phyloP scores from a whole-genome alignment of 192 early-diverging fungal species.

The Thoreauomyces humboldtii region DNA sequence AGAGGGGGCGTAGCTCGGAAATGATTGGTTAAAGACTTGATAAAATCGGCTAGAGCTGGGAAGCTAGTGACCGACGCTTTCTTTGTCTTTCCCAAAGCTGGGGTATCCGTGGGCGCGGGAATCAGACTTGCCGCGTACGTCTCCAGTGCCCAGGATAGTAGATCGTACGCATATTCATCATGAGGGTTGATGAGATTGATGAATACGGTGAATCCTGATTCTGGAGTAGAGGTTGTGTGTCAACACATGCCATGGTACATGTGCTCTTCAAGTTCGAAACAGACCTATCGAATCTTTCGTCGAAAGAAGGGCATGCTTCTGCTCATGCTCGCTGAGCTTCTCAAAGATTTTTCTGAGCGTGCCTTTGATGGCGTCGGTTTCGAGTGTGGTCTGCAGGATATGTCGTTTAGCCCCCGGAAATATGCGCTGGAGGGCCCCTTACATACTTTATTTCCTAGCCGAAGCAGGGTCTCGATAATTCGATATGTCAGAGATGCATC shows the following conservation, averaged over 20 bases:
- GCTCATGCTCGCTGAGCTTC: slow-evolving; percentile 22
- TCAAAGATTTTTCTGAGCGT: slow-evolving; percentile 48
- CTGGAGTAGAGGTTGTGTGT: neutral
- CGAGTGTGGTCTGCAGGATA: slow-evolving; percentile 40
- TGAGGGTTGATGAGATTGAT: slow-evolving; percentile 44
- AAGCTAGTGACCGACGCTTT: slow-evolving; percentile 28
- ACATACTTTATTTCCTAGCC: slow-evolving; percentile 50
- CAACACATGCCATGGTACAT: no score
- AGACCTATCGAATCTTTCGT: slow-evolving; percentile 5
- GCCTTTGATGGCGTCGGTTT: slow-evolving; percentile 46
- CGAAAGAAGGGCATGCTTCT: slow-evolving; percentile 8
- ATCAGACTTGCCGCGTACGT: slow-evolving; percentile 30
- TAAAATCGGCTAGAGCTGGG: slow-evolving; percentile 40
- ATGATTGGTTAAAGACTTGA: slow-evolving; percentile 47
- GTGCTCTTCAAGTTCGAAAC: neutral
- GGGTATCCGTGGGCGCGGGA: slow-evolving; percentile 4
- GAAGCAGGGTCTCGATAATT: slow-evolving; percentile 41
- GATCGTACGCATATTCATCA: slow-evolving; percentile 53
- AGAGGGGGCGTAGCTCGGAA: slow-evolving; percentile 52
- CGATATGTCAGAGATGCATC: slow-evolving; percentile 43
- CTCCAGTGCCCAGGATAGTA: slow-evolving; percentile 55
- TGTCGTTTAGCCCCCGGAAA: no score
- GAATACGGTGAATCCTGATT: slow-evolving; percentile 41
- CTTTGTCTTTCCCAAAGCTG: slow-evolving; percentile 14
- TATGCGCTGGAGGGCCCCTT: no score